Evolutionary conservation across 139 green algal genomes (phyloP).

Genomic region (Tetraselmis chui): DNA sequence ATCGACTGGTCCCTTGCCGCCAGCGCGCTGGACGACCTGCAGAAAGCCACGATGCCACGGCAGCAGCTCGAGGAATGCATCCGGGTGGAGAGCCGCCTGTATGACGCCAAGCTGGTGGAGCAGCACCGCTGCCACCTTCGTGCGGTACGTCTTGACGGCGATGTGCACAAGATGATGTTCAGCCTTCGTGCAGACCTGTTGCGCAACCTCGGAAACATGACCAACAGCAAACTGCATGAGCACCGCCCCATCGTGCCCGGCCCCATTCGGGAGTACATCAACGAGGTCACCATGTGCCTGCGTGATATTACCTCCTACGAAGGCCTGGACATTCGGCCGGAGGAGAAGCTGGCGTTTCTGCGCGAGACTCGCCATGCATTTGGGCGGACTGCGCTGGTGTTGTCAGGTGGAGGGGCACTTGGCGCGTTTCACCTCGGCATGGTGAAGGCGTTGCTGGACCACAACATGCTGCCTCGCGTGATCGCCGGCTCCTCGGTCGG

Average conservation of each 20-base stretch:
- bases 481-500: slow-evolving; percentile 84
- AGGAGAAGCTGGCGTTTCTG: slow-evolving; percentile 88
- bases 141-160: slow-evolving; percentile 35
- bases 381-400: slow-evolving; percentile 90
- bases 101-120: not conserved
- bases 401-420: slow-evolving; percentile 85
- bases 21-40: not conserved
- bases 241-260: slow-evolving; percentile 62
- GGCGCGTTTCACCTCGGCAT: slow-evolving; percentile 93
- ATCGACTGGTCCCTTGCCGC: not conserved
- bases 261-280: slow-evolving; percentile 88
- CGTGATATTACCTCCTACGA: slow-evolving; percentile 20
- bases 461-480: slow-evolving; percentile 83
- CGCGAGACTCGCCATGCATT: slow-evolving; percentile 90
- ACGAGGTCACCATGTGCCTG: slow-evolving; percentile 78
- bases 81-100: not conserved
- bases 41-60: not conserved
- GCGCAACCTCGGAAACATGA: slow-evolving; percentile 92
- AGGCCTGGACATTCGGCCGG: not conserved
- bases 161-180: slow-evolving; percentile 80
- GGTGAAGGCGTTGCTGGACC: slow-evolving; percentile 82
- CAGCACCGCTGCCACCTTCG: not conserved
- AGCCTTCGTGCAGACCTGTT: slow-evolving; percentile 85
- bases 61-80: not conserved
- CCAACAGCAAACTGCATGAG: slow-evolving; percentile 71